Conservation (phyloP, 352 stramenopile genomes). For the Globisporangium camurandrum region DNA sequence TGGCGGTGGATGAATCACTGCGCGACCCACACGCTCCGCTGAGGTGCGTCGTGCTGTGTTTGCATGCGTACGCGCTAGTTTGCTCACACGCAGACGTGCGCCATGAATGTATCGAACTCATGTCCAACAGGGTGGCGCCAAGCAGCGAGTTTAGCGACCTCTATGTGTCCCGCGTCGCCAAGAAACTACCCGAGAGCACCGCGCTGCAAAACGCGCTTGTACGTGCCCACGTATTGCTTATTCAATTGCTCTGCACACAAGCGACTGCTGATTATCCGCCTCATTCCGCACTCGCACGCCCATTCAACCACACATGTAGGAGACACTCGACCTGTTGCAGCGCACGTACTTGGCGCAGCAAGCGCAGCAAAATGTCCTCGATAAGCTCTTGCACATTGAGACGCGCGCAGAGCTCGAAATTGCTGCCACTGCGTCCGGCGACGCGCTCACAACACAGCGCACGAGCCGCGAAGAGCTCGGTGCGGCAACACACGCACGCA, state of each 20-base stretch:
- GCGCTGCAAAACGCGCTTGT: constrained; percentile 28
- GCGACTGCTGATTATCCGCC: too few species aligned
- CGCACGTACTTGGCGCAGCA: constrained; percentile 53
- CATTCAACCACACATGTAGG: constrained; percentile 13
- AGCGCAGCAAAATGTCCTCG: constrained; percentile 62
- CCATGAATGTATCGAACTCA: too few species aligned
- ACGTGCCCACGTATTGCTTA: not conserved
- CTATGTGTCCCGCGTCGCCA: constrained; percentile 30
- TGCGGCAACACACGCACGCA: constrained; percentile 31
- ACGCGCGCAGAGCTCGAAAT: constrained; percentile 30
- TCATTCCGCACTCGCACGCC: not conserved
- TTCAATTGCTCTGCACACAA: not conserved
- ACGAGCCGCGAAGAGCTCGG: constrained; percentile 41
- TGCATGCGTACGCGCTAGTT: too few species aligned
- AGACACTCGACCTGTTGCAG: constrained; percentile 33
- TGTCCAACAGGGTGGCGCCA: not conserved
- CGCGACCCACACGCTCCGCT: too few species aligned
- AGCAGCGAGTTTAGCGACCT: constrained; percentile 33
- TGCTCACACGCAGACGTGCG: too few species aligned
- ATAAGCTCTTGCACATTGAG: constrained; percentile 62
- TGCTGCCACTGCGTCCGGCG: constrained; percentile 13
- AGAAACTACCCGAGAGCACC: constrained; percentile 15
- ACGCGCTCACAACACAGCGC: constrained; percentile 22
- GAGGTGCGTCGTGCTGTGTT: too few species aligned
- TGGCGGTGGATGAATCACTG: too few species aligned